A percentile compares a stretch with the other conserved stretches of the same genome.
phyloP scores from a whole-genome alignment of 805 yeast species.

The Saturnispora galanensis region DNA sequence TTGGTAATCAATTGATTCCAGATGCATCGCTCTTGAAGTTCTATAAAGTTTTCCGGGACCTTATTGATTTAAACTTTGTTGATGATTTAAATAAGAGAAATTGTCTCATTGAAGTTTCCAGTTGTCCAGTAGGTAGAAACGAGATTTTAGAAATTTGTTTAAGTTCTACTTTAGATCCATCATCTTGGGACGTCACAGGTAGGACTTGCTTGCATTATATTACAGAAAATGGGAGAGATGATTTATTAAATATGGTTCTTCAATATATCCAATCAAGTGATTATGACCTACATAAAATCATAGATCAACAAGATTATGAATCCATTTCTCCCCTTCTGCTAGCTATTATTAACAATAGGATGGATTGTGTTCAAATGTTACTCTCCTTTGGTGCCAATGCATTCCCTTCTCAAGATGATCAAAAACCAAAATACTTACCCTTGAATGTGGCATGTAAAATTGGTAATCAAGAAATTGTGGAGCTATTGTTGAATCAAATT shows the following conservation, averaged over 20 bases:
- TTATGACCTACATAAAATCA: conserved; percentile 16
- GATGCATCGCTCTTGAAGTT: conserved; percentile 47
- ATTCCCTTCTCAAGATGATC: conserved; percentile 37
- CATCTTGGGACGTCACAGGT: conserved; percentile 54
- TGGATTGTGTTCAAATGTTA: conserved; percentile 42
- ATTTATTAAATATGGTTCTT: conserved; percentile 30
- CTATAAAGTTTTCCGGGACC: conserved; percentile 37
- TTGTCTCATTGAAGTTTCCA: conserved; percentile 61
- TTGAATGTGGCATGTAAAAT: conserved; percentile 81
- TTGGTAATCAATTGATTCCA: conserved; percentile 54
- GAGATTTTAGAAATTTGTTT: conserved; percentile 22
- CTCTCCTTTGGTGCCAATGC: conserved; percentile 41
- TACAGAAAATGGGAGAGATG: conserved; percentile 45
- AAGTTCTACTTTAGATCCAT: conserved; percentile 18
- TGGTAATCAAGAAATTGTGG: conserved; percentile 66
- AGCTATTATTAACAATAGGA: conserved; percentile 62
- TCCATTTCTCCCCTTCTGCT: conserved; percentile 76
- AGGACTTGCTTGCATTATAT: conserved; percentile 85
- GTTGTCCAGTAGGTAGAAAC: conserved; percentile 20
- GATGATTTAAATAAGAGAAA: conserved; percentile 71
- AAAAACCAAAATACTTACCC: conserved; percentile 58
- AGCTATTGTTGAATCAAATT: conserved; percentile 40
- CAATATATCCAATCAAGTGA: conserved; percentile 4
- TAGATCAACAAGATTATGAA: conserved; percentile 55
- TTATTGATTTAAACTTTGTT: conserved; percentile 50